Evolutionary conservation across 1,284 basidiomycete species (phyloP).

Genomic region (Sanghuangporus sanghuang): DNA sequence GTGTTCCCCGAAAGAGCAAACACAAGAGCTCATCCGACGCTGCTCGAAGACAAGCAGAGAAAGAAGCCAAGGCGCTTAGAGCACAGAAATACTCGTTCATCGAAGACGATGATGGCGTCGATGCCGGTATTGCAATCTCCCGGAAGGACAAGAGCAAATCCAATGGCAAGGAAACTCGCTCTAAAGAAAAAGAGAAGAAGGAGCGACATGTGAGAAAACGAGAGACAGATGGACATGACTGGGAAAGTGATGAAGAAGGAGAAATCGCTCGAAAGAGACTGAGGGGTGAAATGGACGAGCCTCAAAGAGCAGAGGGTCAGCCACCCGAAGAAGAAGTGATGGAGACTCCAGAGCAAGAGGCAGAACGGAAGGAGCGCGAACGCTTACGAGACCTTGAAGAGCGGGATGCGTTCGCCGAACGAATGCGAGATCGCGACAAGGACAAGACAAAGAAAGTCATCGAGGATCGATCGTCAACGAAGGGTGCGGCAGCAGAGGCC

Average conservation of each 20-base stretch:
- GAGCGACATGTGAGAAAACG: constrained; percentile 73
- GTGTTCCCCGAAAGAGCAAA: constrained; percentile 70
- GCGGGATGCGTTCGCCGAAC: constrained; percentile 89
- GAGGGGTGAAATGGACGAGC: constrained; percentile 38
- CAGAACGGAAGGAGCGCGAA: constrained; percentile 66
- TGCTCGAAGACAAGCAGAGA: constrained; percentile 59
- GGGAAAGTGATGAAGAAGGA: constrained; percentile 83
- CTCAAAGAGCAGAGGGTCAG: constrained; percentile 27
- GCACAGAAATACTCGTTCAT: constrained; percentile 76
- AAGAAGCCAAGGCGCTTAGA: constrained; percentile 64
- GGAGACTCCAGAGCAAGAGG: constrained; percentile 68
- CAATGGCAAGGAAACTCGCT: constrained; percentile 43
- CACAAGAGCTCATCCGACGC: constrained; percentile 52
- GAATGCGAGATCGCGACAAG: constrained; percentile 80
- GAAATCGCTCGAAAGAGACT: constrained; percentile 67
- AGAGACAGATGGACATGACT: constrained; percentile 73
- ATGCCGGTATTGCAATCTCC: constrained; percentile 31
- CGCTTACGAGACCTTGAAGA: constrained; percentile 78
- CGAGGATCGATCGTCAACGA: constrained; percentile 78
- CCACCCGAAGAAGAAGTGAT: constrained; percentile 34
- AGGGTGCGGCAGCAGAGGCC: constrained; percentile 78
- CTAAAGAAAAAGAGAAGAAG: constrained; percentile 42
- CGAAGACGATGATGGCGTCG: constrained; percentile 70
- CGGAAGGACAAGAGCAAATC: constrained; percentile 33
- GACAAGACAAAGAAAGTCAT: constrained; percentile 89